These are phyloP conservation scores for Mrakiaceae sp. DNA, from an alignment of 1,284 basidiomycete species.

Conservation along the genomic window DNA sequence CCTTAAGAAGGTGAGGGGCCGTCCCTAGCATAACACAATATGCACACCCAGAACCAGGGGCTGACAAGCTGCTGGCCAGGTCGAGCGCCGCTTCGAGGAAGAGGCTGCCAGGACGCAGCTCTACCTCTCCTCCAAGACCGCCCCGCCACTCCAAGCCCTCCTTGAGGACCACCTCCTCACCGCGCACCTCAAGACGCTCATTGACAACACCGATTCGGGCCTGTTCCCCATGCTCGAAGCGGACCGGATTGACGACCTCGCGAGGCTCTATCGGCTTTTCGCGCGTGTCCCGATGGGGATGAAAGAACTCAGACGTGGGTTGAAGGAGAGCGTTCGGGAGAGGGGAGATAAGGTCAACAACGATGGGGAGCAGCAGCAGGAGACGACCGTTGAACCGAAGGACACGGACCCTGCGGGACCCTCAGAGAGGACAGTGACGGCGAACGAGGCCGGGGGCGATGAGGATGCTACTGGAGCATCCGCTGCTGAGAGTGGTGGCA, in stretches of 20 bases:
- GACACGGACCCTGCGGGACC: slow-evolving; percentile 20
- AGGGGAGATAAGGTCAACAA: slow-evolving; percentile 72
- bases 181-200: slow-evolving; percentile 60
- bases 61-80: slow-evolving; percentile 40
- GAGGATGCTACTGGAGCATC: slow-evolving; percentile 25
- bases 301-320: slow-evolving; percentile 50
- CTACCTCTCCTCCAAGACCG: slow-evolving; percentile 72
- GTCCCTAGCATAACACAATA: too few species aligned
- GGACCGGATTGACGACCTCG: slow-evolving; percentile 64
- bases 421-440: slow-evolving; percentile 20
- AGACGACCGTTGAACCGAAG: slow-evolving; percentile 34
- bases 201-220: slow-evolving; percentile 74
- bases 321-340: slow-evolving; percentile 63
- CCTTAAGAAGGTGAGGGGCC: slow-evolving; percentile 50
- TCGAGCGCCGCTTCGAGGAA: slow-evolving; percentile 66
- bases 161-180: slow-evolving; percentile 68
- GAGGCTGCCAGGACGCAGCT: slow-evolving; percentile 82
- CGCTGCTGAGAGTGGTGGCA: slow-evolving; percentile 23
- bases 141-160: slow-evolving; percentile 56
- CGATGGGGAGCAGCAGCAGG: slow-evolving; percentile 14
- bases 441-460: too few species aligned
- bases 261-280: slow-evolving; percentile 71
- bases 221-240: slow-evolving; percentile 78
- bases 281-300: slow-evolving; percentile 57
- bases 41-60: too few species aligned